These are phyloP conservation scores for Fusarium dimerum DNA, from an alignment of 2,329 filamentous ascomycete species.

Conservation along the genomic window DNA sequence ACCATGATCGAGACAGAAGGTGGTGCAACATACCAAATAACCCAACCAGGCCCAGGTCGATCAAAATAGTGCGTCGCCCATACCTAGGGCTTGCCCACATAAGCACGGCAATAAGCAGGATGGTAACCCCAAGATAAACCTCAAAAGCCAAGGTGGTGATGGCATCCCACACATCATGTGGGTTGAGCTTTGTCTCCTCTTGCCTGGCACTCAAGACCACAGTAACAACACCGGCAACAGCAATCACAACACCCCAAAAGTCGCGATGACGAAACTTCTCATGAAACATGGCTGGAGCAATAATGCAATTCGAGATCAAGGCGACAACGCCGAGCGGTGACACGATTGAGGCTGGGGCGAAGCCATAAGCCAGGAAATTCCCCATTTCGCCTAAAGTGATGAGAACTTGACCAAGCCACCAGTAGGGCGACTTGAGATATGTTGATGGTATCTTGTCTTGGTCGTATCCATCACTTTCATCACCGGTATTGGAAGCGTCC, in stretches of 20 bases:
- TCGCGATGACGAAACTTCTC: slow-evolving; percentile 85
- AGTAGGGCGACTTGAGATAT: slow-evolving; percentile 90
- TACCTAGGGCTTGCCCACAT: slow-evolving; percentile 83
- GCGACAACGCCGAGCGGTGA: slow-evolving; percentile 97
- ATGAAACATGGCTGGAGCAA: slow-evolving; percentile 91
- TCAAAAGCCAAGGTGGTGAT: slow-evolving; percentile 90
- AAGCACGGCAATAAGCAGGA: slow-evolving; percentile 70
- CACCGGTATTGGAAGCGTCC: slow-evolving; percentile 25
- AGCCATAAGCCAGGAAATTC: slow-evolving; percentile 96
- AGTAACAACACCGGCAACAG: slow-evolving; percentile 83
- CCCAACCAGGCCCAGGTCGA: slow-evolving; percentile 90
- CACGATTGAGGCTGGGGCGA: slow-evolving; percentile 95
- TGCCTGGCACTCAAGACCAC: slow-evolving; percentile 90
- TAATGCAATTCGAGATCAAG: slow-evolving; percentile 93
- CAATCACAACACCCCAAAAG: slow-evolving; percentile 83
- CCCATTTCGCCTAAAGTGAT: slow-evolving; percentile 93
- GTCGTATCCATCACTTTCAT: slow-evolving; percentile 24
- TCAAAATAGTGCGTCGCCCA: slow-evolving; percentile 82
- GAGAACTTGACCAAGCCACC: slow-evolving; percentile 92
- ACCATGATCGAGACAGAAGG: slow-evolving; percentile 3
- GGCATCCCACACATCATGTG: slow-evolving; percentile 84
- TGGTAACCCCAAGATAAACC: slow-evolving; percentile 80
- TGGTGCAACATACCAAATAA: slow-evolving; percentile 71
- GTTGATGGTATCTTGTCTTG: slow-evolving; percentile 55
- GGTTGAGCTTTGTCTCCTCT: slow-evolving; percentile 87